Percentiles rank a stretch among this genome's conserved stretches.
phyloP scores from a whole-genome alignment of 2,329 filamentous ascomycete genomes.

The Penicillium fuscoglaucum region DNA sequence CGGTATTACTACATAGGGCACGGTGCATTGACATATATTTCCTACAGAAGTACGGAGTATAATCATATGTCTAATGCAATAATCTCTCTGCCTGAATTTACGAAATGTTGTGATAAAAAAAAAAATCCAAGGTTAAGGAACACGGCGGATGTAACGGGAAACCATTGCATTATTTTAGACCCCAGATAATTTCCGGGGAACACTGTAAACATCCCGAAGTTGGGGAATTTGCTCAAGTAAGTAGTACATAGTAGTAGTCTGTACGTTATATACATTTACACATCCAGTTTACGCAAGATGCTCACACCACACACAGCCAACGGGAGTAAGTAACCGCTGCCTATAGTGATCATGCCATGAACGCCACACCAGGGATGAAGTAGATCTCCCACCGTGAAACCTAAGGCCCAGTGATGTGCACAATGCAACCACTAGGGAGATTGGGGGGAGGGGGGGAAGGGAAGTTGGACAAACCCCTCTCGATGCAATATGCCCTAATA shows the following conservation, averaged over 20 bases:
- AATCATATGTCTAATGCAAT: neutral
- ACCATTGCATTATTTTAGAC: neutral
- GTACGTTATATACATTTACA: neutral
- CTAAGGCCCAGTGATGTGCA: constrained; percentile 20
- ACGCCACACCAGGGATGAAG: constrained; percentile 15
- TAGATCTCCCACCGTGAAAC: constrained; percentile 24
- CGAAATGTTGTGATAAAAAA: neutral
- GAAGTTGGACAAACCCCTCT: constrained; percentile 1
- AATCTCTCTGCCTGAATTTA: neutral
- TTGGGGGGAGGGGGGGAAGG: neutral
- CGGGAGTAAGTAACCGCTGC: neutral
- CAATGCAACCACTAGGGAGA: constrained; percentile 17
- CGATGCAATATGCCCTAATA: neutral
- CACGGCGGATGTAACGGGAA: constrained; percentile 2
- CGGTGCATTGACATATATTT: neutral
- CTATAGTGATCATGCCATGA: constrained; percentile 21
- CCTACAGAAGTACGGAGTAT: neutral
- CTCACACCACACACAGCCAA: neutral
- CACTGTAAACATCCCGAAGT: neutral
- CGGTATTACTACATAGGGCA: neutral
- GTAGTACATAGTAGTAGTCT: neutral
- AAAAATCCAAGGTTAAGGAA: neutral
- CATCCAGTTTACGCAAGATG: neutral
- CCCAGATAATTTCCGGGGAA: constrained; percentile 8
- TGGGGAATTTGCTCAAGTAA: neutral